Evolutionary conservation across 495 filamentous ascomycete species (phyloP).

Genomic region (Aspergillus panamensis): DNA sequence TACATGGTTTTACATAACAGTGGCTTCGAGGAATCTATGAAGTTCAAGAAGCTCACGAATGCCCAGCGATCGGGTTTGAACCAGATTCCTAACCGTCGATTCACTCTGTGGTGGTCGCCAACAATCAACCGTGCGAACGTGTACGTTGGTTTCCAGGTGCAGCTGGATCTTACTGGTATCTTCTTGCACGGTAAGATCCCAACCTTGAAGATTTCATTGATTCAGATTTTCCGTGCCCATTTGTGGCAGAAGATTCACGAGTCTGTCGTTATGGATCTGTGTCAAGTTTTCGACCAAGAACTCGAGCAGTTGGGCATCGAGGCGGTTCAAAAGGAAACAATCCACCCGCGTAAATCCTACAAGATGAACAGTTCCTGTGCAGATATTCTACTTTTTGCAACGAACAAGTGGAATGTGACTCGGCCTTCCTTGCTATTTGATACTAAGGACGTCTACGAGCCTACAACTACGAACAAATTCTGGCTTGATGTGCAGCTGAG

Average conservation of each 20-base stretch:
- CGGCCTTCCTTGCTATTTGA: constrained; percentile 90
- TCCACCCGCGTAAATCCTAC: constrained; percentile 99
- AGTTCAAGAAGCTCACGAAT: constrained; percentile 99
- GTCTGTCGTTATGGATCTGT: constrained; percentile 98
- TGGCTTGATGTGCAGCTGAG: constrained; percentile 98
- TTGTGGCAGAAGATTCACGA: constrained; percentile 99
- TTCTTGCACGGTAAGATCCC: constrained; percentile 99
- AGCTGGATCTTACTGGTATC: constrained; percentile 97
- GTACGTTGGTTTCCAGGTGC: constrained; percentile 93
- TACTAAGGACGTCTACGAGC: constrained; percentile 92
- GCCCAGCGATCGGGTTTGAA: constrained; percentile 98
- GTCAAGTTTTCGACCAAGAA: constrained; percentile 99
- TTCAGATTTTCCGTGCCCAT: constrained; percentile 99
- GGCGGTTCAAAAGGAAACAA: constrained; percentile 98
- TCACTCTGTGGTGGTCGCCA: constrained; percentile 97
- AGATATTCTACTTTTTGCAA: constrained; percentile 95
- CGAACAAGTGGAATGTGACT: constrained; percentile 98
- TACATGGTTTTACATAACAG: constrained; percentile 44
- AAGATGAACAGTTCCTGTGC: constrained; percentile 99
- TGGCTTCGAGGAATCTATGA: constrained; percentile 83
- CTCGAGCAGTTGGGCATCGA: constrained; percentile 95
- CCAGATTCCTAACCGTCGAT: constrained; percentile 98
- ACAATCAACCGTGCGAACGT: constrained; percentile 63
- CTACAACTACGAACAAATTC: constrained; percentile 97
- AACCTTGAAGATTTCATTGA: constrained; percentile 95